phyloP scores from a whole-genome alignment of 495 filamentous ascomycete species.

The Articulospora tetracladia region DNA sequence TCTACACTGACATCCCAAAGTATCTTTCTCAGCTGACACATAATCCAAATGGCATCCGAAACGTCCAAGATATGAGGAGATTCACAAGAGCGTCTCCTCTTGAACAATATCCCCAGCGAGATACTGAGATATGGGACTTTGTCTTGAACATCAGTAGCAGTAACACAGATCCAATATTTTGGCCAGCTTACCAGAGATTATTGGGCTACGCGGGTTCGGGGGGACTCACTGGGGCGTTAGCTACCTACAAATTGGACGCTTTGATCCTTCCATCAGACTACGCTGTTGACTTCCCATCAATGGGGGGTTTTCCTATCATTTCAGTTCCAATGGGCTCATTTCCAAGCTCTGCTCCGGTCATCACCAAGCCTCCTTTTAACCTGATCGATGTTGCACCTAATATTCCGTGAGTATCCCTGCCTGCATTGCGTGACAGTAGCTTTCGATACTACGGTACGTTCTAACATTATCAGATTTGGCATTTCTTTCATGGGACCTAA shows the following conservation, averaged over 20 bases:
- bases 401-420: conserved; percentile 20
- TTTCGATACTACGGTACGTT: too few species aligned
- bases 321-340: conserved; percentile 43
- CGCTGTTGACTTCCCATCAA: conserved; percentile 26
- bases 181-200: conserved; percentile 35
- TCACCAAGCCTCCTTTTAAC: conserved; percentile 1
- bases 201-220: conserved; percentile 26
- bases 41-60: conserved; percentile 44
- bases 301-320: conserved; percentile 34
- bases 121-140: conserved; percentile 35
- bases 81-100: conserved; percentile 29
- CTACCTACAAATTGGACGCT: conserved; percentile 35
- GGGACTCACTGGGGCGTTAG: conserved; percentile 32
- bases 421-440: too few species aligned
- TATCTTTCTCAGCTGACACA: conserved; percentile 42
- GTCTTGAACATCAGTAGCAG: conserved; percentile 29
- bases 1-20: conserved; percentile 35
- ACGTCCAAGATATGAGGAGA: conserved; percentile 25
- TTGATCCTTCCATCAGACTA: conserved; percentile 36
- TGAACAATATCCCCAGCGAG: conserved; percentile 33
- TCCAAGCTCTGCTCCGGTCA: conserved; percentile 22
- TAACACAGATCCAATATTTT: conserved; percentile 39
- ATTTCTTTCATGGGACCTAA: conserved; percentile 53
- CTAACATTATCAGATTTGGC: conserved; percentile 38
- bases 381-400: conserved; percentile 24